Evolutionary conservation across 148 eudicot species (phyloP).

Genomic region (Drosera capensis): DNA sequence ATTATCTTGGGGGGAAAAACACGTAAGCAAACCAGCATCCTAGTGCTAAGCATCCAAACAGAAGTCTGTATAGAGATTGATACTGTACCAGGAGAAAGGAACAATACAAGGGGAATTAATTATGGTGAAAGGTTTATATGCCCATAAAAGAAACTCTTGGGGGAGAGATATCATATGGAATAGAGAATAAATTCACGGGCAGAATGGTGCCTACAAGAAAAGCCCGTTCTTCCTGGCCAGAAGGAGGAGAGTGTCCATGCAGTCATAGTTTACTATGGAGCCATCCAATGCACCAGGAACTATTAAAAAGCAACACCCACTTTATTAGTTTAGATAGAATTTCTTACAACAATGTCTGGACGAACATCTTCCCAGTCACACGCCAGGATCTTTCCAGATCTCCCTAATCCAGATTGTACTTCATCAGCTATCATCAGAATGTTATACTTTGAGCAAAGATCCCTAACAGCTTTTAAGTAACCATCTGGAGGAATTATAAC

Average conservation of each 20-base stretch:
- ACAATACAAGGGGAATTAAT: no score
- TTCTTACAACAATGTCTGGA: slow-evolving; percentile 68
- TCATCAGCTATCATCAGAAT: slow-evolving; percentile 97
- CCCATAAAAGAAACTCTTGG: no score
- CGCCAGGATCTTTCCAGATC: slow-evolving; percentile 91
- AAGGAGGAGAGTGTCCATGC: background rate
- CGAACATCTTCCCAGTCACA: slow-evolving; percentile 96
- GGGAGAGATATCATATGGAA: no score
- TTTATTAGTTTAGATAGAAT: background rate
- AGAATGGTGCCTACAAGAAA: no score
- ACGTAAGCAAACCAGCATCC: no score
- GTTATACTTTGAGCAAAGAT: slow-evolving; percentile 74
- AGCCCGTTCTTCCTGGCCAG: no score
- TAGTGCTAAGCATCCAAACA: no score
- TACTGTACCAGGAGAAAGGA: no score
- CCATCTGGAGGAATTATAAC: slow-evolving; percentile 87
- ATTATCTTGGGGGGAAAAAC: no score
- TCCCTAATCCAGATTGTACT: slow-evolving; percentile 91
- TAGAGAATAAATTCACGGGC: no score
- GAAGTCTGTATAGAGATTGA: no score
- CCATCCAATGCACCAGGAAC: background rate
- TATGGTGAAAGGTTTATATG: no score
- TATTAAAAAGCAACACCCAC: background rate
- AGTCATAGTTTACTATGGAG: background rate
- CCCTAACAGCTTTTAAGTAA: slow-evolving; percentile 75